Evolutionary conservation across 768 basidiomycete genomes (phyloP).

Genomic region (Boletus reticulatus): DNA sequence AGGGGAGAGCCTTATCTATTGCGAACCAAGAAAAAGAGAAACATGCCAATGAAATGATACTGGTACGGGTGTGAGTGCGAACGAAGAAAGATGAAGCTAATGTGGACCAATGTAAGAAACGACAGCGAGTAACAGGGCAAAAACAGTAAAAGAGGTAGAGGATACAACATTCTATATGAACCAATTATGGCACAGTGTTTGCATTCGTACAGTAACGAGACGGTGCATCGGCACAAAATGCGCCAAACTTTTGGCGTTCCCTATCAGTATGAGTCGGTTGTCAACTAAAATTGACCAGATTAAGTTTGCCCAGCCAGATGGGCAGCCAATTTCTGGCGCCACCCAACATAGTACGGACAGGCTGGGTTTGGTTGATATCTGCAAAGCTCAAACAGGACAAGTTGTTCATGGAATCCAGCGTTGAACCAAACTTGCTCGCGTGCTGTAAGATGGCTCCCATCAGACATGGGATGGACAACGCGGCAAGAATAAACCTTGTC

Average conservation of each 20-base stretch:
- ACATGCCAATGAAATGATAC: slow-evolving; percentile 5
- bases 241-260: slow-evolving; percentile 9
- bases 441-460: slow-evolving; percentile 36
- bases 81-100: background rate
- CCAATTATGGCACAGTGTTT: slow-evolving; percentile 14
- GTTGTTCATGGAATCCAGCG: slow-evolving; percentile 77
- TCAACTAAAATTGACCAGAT: slow-evolving; percentile 1
- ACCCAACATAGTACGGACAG: slow-evolving; percentile 65
- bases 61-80: slow-evolving; percentile 1
- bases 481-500: slow-evolving; percentile 44
- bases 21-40: background rate
- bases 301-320: slow-evolving; percentile 37
- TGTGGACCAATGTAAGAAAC: slow-evolving; percentile 8
- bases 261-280: slow-evolving; percentile 8
- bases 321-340: slow-evolving; percentile 56
- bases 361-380: slow-evolving; percentile 57
- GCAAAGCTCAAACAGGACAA: slow-evolving; percentile 73
- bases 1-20: slow-evolving; percentile 6
- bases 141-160: slow-evolving; percentile 9
- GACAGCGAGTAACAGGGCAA: slow-evolving; percentile 4
- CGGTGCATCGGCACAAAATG: slow-evolving; percentile 1
- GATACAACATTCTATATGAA: slow-evolving; percentile 17
- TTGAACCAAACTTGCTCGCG: slow-evolving; percentile 79
- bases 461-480: slow-evolving; percentile 4
- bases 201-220: slow-evolving; percentile 20